phyloP scores from a whole-genome alignment of 179 eudicot species.

The Spergularia azorica region DNA sequence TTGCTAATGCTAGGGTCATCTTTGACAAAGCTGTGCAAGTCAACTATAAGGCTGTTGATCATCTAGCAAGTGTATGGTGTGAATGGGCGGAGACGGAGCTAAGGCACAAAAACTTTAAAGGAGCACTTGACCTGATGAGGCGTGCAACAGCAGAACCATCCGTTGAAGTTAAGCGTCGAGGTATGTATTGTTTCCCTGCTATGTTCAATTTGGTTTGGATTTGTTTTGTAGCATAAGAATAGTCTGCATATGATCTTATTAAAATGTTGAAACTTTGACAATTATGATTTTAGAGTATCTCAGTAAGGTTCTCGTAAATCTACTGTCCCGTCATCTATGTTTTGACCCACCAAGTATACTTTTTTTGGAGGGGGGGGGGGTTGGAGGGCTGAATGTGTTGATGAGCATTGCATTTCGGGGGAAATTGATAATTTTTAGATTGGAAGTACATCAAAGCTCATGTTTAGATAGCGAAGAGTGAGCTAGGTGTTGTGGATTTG shows the following conservation, averaged over 20 bases:
- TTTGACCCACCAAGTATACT: neutral
- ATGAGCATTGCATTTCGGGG: no score
- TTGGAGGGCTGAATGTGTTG: no score
- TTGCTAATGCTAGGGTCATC: constrained; percentile 79
- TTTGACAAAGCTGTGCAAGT: constrained; percentile 96
- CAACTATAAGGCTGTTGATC: constrained; percentile 76
- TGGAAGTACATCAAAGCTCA: no score
- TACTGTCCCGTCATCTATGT: neutral
- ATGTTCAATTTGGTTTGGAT: neutral
- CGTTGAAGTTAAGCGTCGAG: constrained; percentile 79
- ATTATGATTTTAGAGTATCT: neutral
- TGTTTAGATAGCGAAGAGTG: no score
- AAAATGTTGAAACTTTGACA: no score
- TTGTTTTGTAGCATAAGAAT: neutral
- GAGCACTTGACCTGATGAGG: constrained; percentile 80
- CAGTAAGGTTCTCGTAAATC: neutral
- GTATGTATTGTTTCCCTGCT: constrained; percentile 33
- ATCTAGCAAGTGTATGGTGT: constrained; percentile 93
- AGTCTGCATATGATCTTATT: neutral
- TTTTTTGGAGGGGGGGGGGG: no score
- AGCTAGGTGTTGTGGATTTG: no score
- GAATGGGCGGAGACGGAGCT: constrained; percentile 99
- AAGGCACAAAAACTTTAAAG: constrained; percentile 69
- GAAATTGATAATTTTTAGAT: no score
- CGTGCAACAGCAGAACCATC: constrained; percentile 96